Base-by-base conservation (phyloP, 257 asterid species). In the Ligustrum vulgare region DNA sequence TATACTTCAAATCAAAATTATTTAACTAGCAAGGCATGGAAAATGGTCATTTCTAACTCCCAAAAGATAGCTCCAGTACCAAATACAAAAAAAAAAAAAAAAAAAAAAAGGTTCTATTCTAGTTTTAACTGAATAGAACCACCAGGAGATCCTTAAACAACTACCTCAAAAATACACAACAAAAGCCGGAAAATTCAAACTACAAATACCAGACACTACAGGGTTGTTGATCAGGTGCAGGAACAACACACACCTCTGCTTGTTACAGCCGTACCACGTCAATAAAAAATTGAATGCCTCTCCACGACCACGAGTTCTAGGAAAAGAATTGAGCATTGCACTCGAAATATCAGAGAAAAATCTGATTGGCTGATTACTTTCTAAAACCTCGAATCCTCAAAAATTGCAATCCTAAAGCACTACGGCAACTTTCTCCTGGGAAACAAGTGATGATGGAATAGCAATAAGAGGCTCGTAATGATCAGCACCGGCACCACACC, bases 401-500 rank as follows among this genome's bases (percentile, higher is more conserved):
- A 37, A 70, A 43, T 6, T 60, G 67, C 6, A 60, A 10, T 60
- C 67, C 84, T 87, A 94, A 65, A 94, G 95, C 49, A 88, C 93
- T 83, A 91, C 41, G 1, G 97, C 98, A 58, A 90, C 99, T 84
- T 92, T 94, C 84, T 94, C 99, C 63, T 85, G 96, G 37, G 96
- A 88, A 62, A 84, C 82, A n/a, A 63, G 81, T 36, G 86, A 56
- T 37, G 90, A 88, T 3, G 87, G 86, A 49, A 84, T 88, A 47
- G 98, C 96, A 33, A 94, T 82, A 39, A 94, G 95, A 62, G 99
- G 99, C 80, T 94, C 99, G 33, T 94, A 94, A 84, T 94, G 99
- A 73, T 94, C 99, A 22, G 90, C 99, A 39, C 97, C 99, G 5
- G 93, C 99, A 69, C 97, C 90, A 31, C 97, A 94, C 99, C 99